Conservation (phyloP, 1,284 basidiomycete species). For the Gomphus sp. region DNA sequence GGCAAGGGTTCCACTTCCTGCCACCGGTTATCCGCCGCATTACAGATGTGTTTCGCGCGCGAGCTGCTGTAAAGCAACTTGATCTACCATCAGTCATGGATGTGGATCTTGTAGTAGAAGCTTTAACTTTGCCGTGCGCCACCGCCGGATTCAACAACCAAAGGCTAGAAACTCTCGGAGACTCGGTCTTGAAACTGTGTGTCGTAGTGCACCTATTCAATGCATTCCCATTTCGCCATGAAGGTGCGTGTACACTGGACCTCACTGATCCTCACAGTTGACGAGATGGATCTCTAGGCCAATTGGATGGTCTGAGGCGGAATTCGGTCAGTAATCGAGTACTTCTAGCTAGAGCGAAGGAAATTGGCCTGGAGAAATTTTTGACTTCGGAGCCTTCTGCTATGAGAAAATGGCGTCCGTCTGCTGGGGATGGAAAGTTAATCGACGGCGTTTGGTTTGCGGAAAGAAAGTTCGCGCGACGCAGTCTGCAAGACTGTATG, state of each 20-base stretch:
- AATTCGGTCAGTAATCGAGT: slow-evolving; percentile 60
- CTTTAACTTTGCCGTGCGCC: slow-evolving; percentile 61
- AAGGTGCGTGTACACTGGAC: slow-evolving; percentile 36
- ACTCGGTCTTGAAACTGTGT: slow-evolving; percentile 70
- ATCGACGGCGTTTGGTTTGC: slow-evolving; percentile 24
- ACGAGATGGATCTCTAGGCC: slow-evolving; percentile 17
- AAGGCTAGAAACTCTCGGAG: slow-evolving; percentile 76
- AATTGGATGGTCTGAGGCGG: slow-evolving; percentile 55
- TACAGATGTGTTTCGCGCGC: slow-evolving; percentile 53
- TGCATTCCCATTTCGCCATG: slow-evolving; percentile 63
- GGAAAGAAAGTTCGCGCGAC: slow-evolving; percentile 40
- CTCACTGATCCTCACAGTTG: background rate
- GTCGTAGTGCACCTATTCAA: slow-evolving; percentile 71
- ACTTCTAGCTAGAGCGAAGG: slow-evolving; percentile 55
- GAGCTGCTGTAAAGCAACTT: slow-evolving; percentile 39
- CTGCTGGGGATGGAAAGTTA: slow-evolving; percentile 22
- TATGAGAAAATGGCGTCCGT: slow-evolving; percentile 52
- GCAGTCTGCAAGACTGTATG: slow-evolving; percentile 78
- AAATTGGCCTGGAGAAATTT: slow-evolving; percentile 51
- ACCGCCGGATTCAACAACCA: slow-evolving; percentile 66
- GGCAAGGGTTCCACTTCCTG: slow-evolving; percentile 43
- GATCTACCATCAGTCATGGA: slow-evolving; percentile 44
- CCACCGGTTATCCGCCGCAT: slow-evolving; percentile 60
- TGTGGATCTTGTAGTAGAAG: slow-evolving; percentile 54
- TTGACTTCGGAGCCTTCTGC: slow-evolving; percentile 50